Conservation (phyloP, 2,329 filamentous ascomycete genomes). For the Geosmithia flava region DNA sequence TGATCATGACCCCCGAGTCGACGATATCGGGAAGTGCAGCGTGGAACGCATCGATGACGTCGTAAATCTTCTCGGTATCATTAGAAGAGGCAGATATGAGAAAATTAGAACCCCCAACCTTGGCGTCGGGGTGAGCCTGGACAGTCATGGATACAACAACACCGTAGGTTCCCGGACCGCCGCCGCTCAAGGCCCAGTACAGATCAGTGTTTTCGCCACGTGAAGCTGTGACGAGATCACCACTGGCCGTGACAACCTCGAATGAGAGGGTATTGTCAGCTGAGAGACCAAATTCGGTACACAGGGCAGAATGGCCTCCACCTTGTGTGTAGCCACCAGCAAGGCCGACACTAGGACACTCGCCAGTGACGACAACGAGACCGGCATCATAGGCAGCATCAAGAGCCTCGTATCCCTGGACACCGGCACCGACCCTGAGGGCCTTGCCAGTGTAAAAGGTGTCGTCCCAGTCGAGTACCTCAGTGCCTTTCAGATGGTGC, state of each 20-base stretch:
- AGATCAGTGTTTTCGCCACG: conserved; percentile 19
- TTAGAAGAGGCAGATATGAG: neutral
- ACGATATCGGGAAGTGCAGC: conserved; percentile 20
- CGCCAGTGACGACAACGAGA: conserved; percentile 38
- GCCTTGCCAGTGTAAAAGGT: conserved; percentile 36
- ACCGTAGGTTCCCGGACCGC: conserved; percentile 19
- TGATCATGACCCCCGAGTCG: conserved; percentile 32
- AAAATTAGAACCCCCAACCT: conserved; percentile 4
- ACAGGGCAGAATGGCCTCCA: conserved; percentile 43
- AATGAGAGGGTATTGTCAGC: conserved; percentile 30
- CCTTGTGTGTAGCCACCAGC: conserved; percentile 49
- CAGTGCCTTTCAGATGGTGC: conserved; percentile 22
- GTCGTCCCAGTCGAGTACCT: conserved; percentile 26
- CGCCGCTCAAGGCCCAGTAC: conserved; percentile 25
- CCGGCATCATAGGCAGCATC: conserved; percentile 29
- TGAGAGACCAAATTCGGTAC: conserved; percentile 24
- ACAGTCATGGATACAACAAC: conserved; percentile 24
- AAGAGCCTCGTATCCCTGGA: conserved; percentile 33
- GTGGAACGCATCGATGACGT: conserved; percentile 10
- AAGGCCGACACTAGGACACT: conserved; percentile 41
- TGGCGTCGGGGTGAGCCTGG: conserved; percentile 22
- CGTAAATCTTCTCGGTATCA: conserved; percentile 2
- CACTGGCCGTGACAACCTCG: conserved; percentile 24
- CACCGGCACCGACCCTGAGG: conserved; percentile 39
- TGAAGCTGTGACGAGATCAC: conserved; percentile 18